Base-by-base conservation (phyloP, 768 basidiomycete genomes). In the Lentinula boryana region DNA sequence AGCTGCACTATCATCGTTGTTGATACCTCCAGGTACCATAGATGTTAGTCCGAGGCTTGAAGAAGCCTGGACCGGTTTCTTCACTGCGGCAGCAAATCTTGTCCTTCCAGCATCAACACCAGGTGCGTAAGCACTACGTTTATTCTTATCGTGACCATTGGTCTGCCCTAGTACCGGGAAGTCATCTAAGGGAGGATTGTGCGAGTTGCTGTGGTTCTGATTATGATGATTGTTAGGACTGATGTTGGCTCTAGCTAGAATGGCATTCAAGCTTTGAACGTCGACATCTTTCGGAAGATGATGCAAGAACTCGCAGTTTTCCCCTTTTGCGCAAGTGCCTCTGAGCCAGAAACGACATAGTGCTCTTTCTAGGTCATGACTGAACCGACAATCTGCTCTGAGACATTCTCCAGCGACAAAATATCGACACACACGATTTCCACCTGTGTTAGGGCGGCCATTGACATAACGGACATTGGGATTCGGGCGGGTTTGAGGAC, bases 321-420 rank as follows among this genome's bases (percentile, higher is more conserved):
- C 95, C 58, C 95, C 91, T 72, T 99, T 99, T 33, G 95, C 93
- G 69, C 97, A 99, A 49, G 94, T 94, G 5, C 96, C 96, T 55
- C 95, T 85, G 33, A 99, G 82, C 97, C 97, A 99, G 78, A 99
- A 99, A 38, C 97, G 89, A 75, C 91, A 95, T 21, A 98, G 72
- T 1, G 95, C 95, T 44, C 95, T 85, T 72, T 98, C 95, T 3
- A 97, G 83, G 68, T 98, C 95, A 70, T 97, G 95, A 67, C 95
- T 97, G 65, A 98, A 99, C 60, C 96, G 86, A 75, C 97, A 98
- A 76, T 99, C 97, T 46, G 95, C 92, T 51, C 97, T 77, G 61
- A 98, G 76, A 69, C 97, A 99, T 73, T 98, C 95, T 15, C 97
- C 97, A 6, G 93, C 92, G 27, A 99, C 83, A 75, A 95, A 99